Percentiles rank a stretch among this genome's conserved stretches.
phyloP scores from a whole-genome alignment of 2,329 filamentous ascomycete genomes.

The Diatrype stigma region DNA sequence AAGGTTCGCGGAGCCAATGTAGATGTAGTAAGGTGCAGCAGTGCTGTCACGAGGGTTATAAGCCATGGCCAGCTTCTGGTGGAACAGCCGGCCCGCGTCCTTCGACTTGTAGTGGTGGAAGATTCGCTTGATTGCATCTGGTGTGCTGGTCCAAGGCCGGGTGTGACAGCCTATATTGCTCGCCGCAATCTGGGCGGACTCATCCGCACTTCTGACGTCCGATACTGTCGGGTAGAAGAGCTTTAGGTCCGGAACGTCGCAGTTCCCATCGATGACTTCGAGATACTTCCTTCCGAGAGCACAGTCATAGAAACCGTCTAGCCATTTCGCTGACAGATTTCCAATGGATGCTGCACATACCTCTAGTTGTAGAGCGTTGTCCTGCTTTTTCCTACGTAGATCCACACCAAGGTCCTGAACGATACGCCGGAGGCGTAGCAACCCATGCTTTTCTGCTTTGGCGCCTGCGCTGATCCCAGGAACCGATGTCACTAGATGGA shows the following conservation, averaged over 20 bases:
- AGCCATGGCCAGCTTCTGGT: slow-evolving; percentile 20
- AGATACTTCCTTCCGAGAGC: slow-evolving; percentile 12
- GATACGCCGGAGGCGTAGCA: slow-evolving; percentile 16
- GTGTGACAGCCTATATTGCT: slow-evolving; percentile 21
- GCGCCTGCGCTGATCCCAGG: slow-evolving; percentile 13
- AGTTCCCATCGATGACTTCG: slow-evolving; percentile 1
- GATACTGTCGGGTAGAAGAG: slow-evolving; percentile 19
- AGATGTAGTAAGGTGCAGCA: slow-evolving; percentile 16
- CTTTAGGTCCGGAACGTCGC: slow-evolving; percentile 11
- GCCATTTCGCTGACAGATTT: slow-evolving; percentile 17
- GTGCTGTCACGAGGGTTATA: slow-evolving; percentile 8
- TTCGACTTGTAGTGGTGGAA: slow-evolving; percentile 22
- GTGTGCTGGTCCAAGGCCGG: slow-evolving; percentile 15
- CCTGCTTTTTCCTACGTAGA: slow-evolving; percentile 6
- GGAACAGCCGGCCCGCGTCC: slow-evolving; percentile 20
- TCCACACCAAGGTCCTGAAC: slow-evolving; percentile 10
- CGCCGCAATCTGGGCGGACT: slow-evolving; percentile 12
- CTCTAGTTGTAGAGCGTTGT: slow-evolving; percentile 14
- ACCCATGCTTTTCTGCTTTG: slow-evolving; percentile 17
- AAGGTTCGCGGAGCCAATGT: slow-evolving; percentile 23
- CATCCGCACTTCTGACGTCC: slow-evolving; percentile 12
- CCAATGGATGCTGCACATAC: slow-evolving; percentile 19
- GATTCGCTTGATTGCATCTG: slow-evolving; percentile 12
- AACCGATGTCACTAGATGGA: slow-evolving; percentile 18
- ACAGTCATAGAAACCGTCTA: slow-evolving; percentile 19